These are phyloP conservation scores for Eucalyptus tenuipes DNA, from an alignment of 345 rosid species.

Conservation along the genomic window DNA sequence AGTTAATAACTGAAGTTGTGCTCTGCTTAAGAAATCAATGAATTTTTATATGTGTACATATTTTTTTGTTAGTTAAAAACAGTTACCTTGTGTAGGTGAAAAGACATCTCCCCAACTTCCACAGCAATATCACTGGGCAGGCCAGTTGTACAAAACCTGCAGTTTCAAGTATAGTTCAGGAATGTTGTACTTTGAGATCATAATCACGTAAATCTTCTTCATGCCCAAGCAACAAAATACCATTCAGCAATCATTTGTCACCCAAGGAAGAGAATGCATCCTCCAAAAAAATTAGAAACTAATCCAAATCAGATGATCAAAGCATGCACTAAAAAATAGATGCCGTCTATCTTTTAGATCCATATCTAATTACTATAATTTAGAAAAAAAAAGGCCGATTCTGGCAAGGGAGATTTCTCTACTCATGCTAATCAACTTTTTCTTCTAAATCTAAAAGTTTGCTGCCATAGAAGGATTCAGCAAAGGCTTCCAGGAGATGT, in stretches of 20 bases:
- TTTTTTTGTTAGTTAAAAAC: background rate
- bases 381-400: background rate
- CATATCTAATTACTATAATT: background rate
- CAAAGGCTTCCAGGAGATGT: background rate
- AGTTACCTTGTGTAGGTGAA: slow-evolving; percentile 95
- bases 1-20: background rate
- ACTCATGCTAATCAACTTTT: background rate
- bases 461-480: background rate
- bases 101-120: slow-evolving; percentile 91
- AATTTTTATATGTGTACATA: background rate
- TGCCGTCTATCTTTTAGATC: background rate
- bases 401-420: background rate
- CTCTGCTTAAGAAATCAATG: background rate
- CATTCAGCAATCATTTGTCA: background rate
- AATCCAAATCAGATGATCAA: background rate
- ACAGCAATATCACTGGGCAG: slow-evolving; percentile 88
- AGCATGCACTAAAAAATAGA: background rate
- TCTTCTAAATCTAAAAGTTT: background rate
- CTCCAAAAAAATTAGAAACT: background rate
- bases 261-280: background rate
- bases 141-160: slow-evolving; percentile 95
- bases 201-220: too few relatives aligned
- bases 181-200: background rate
- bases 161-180: background rate
- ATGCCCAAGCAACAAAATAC: background rate